Conservation (phyloP, 2,329 filamentous ascomycete genomes). For the Calonectria pseudoreteaudii region DNA sequence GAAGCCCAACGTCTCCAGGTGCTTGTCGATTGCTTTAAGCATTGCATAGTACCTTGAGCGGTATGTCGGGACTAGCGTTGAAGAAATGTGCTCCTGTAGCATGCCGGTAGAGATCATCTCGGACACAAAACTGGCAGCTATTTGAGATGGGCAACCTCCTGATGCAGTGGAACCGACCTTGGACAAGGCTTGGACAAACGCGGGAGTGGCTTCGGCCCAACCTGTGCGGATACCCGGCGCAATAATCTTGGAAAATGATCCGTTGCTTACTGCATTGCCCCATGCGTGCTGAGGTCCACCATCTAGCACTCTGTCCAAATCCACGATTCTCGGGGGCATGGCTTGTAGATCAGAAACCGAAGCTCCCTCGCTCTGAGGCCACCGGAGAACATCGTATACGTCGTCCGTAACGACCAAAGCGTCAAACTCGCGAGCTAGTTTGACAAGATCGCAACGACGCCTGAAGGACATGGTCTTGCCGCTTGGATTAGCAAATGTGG, state of each 20-base stretch:
- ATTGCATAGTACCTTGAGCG: conserved; percentile 31
- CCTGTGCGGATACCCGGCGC: conserved; percentile 70
- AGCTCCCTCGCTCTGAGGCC: conserved; percentile 56
- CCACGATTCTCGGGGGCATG: conserved; percentile 8
- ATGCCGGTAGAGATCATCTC: conserved; percentile 33
- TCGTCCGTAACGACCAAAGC: conserved; percentile 76
- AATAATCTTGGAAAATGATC: conserved; percentile 75
- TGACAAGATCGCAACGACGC: conserved; percentile 68
- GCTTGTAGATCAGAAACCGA: conserved; percentile 57
- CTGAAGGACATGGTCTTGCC: conserved; percentile 71
- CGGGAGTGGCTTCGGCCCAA: conserved; percentile 22
- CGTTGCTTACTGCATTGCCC: conserved; percentile 74
- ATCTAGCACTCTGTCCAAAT: not conserved
- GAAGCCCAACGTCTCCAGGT: conserved; percentile 35
- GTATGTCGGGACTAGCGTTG: conserved; percentile 35
- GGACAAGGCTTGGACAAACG: not conserved
- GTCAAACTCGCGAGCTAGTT: conserved; percentile 72
- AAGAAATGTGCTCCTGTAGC: conserved; percentile 34
- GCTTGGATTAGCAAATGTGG: conserved; percentile 78
- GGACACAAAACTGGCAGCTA: conserved; percentile 7
- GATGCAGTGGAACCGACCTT: conserved; percentile 1
- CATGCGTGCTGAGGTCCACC: conserved; percentile 49
- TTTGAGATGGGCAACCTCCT: conserved; percentile 9
- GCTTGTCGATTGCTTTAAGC: conserved; percentile 25
- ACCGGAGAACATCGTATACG: conserved; percentile 78